Evolutionary conservation across 202 grass and related monocot genomes (phyloP).

Genomic region (Elaeis oleifera): DNA sequence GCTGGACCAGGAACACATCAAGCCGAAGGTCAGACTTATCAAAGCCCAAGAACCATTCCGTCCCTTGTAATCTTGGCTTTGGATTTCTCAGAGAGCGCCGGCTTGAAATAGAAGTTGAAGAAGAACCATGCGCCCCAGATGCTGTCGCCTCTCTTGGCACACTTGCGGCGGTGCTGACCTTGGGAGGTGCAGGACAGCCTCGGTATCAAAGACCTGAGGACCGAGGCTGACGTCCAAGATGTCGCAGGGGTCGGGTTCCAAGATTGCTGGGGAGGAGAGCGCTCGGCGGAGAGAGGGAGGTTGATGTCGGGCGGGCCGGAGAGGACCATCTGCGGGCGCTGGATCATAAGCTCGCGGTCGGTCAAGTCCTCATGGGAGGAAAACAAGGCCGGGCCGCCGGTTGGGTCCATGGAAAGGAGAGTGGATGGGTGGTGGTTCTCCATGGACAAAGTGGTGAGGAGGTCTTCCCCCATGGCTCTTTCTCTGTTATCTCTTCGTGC

Average conservation of each 20-base stretch:
- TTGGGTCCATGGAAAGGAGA: slow-evolving; percentile 6
- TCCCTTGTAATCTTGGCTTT: slow-evolving; percentile 43
- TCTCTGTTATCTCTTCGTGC: no score
- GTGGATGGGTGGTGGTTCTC: slow-evolving; percentile 13
- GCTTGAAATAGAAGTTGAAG: slow-evolving; percentile 69
- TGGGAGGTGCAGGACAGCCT: slow-evolving; percentile 45
- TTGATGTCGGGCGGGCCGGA: slow-evolving; percentile 60
- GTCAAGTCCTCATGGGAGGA: neutral
- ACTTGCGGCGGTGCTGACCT: slow-evolving; percentile 35
- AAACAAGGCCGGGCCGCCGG: neutral
- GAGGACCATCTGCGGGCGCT: neutral
- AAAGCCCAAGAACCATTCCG: slow-evolving; percentile 40
- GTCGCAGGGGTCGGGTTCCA: slow-evolving; percentile 40
- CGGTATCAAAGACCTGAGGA: slow-evolving; percentile 47
- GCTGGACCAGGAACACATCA: slow-evolving; percentile 72
- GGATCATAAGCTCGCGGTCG: slow-evolving; percentile 7
- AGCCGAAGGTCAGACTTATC: slow-evolving; percentile 64
- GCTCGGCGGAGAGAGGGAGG: slow-evolving; percentile 50
- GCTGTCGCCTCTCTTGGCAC: slow-evolving; percentile 66
- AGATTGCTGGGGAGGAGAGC: slow-evolving; percentile 25
- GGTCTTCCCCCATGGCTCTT: slow-evolving; percentile 7
- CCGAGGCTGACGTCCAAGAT: slow-evolving; percentile 54
- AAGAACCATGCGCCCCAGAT: slow-evolving; percentile 88
- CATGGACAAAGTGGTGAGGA: slow-evolving; percentile 7
- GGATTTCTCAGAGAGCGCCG: slow-evolving; percentile 46